A percentile compares a stretch with the other conserved stretches of the same genome.
Conservation (phyloP, 257 asterid species). For the Gardenia jasminoides region DNA sequence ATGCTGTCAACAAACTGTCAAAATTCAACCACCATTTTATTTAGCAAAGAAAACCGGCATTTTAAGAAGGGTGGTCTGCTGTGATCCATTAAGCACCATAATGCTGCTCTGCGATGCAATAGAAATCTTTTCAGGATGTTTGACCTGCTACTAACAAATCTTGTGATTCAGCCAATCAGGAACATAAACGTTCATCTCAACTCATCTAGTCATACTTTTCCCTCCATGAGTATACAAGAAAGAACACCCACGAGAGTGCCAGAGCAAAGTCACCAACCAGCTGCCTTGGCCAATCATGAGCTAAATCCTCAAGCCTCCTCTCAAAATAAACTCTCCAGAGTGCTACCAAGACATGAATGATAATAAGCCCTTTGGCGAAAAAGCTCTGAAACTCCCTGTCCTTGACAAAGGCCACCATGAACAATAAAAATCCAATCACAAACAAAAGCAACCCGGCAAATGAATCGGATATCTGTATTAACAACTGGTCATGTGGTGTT, state of each 20-base stretch:
- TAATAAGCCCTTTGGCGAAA: constrained; percentile 57
- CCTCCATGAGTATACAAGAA: constrained; percentile 61
- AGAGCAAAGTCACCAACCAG: constrained; percentile 59
- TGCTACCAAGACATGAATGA: constrained; percentile 55
- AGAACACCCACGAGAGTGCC: constrained; percentile 68
- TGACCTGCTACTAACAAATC: neutral
- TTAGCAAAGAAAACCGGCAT: neutral
- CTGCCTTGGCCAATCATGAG: constrained; percentile 66
- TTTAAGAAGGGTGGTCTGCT: neutral
- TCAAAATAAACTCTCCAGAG: constrained; percentile 66
- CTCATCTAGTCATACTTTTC: constrained; percentile 55
- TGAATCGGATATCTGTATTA: constrained; percentile 54
- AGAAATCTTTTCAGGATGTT: neutral
- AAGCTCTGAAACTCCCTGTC: constrained; percentile 63
- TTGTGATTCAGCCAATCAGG: neutral
- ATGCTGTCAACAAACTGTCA: neutral
- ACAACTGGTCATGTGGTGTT: constrained; percentile 53
- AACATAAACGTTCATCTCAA: neutral
- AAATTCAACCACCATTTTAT: neutral
- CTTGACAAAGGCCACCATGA: constrained; percentile 70
- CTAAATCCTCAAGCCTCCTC: constrained; percentile 66
- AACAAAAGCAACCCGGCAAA: constrained; percentile 63
- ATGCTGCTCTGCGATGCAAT: neutral
- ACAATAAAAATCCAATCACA: constrained; percentile 48
- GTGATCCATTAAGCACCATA: neutral